Evolutionary conservation across 495 filamentous ascomycete genomes (phyloP), one percentile per base, ranked within the genome.

Genomic region (Chlorociboria aeruginascens): DNA sequence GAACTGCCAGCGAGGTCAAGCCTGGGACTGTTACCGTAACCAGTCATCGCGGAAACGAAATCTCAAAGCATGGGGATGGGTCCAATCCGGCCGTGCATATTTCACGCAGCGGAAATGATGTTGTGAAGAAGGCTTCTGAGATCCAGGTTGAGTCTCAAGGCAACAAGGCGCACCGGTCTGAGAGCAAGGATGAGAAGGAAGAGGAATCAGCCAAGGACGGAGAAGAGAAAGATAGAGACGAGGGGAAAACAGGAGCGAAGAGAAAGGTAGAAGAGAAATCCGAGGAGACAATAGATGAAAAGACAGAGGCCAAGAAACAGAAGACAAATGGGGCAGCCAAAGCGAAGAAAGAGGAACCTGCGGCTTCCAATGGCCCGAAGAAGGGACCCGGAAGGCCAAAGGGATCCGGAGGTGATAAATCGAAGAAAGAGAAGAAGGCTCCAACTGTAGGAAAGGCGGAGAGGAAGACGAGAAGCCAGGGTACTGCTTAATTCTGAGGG

Each of bases 51-150:
- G 78, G 78, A 53, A 84, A 82, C 54, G 75, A 69, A 12, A 71
- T 82, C 57, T 72, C 71, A 61, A 77, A 73, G 61, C 74, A 77
- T 39, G 78, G 72, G 49, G 62, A 70, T 20, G 63, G 68, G 33
- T 65, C 67, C n/a, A 71, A 82, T 50, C 78, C 77, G 2, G 79
- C 73, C 40, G 73, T 81, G 13, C 69, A 69, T 51, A 53, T 80
- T 48, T 61, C 59, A 48, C 67, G 76, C 20, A 52, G 66, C 3
- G 78, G 79, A 30, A 78, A 81, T 55, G 77, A 81, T 54, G 77
- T 79, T 32, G 76, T 77, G 34, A 80, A 81, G 60, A 62, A 65
- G 43, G 69, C 72, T 17, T 68, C 65, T 53, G 77, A 79, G 55
- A 58, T 25, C 20, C 1, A 25, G 20, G 20, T 25, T 25, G 20